A percentile compares a stretch with the other conserved stretches of the same genome.
phyloP scores from a whole-genome alignment of 176 grass and related monocot species.

The Oryza rufipogon region DNA sequence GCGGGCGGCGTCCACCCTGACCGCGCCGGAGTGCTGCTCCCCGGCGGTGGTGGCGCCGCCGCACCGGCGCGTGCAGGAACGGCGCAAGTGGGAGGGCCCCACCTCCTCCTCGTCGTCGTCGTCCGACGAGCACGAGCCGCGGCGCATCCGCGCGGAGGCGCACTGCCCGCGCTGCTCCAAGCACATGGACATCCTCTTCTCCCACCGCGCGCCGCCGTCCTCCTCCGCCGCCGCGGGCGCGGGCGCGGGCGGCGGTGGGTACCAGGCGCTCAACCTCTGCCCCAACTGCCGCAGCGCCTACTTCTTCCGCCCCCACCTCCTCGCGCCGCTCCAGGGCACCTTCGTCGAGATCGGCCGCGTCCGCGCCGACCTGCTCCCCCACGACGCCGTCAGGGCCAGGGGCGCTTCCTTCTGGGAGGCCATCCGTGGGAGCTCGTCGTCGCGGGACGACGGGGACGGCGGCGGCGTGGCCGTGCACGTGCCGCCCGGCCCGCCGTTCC shows the following conservation, averaged over 20 bases:
- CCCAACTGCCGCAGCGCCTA: constrained; percentile 94
- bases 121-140: constrained; percentile 70
- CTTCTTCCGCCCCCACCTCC: constrained; percentile 82
- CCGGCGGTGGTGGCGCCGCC: not conserved
- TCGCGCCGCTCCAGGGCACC: constrained; percentile 86
- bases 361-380: constrained; percentile 36
- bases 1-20: constrained; percentile 55
- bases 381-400: constrained; percentile 42
- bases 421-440: constrained; percentile 48
- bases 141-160: constrained; percentile 88
- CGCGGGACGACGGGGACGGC: constrained; percentile 68
- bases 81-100: constrained; percentile 71
- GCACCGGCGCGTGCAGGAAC: constrained; percentile 59
- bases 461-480: constrained; percentile 76
- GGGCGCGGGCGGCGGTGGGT: constrained; percentile 42
- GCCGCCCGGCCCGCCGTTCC: constrained; percentile 81
- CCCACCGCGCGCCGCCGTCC: constrained; percentile 55
- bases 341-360: constrained; percentile 98
- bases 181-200: constrained; percentile 94
- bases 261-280: constrained; percentile 94
- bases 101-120: constrained; percentile 47
- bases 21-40: constrained; percentile 38
- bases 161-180: constrained; percentile 99
- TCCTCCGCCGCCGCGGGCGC: not conserved
- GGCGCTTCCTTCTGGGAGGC: constrained; percentile 58